These are phyloP conservation scores for Corymbia maculata DNA, from an alignment of 345 rosid species.

Conservation along the genomic window DNA sequence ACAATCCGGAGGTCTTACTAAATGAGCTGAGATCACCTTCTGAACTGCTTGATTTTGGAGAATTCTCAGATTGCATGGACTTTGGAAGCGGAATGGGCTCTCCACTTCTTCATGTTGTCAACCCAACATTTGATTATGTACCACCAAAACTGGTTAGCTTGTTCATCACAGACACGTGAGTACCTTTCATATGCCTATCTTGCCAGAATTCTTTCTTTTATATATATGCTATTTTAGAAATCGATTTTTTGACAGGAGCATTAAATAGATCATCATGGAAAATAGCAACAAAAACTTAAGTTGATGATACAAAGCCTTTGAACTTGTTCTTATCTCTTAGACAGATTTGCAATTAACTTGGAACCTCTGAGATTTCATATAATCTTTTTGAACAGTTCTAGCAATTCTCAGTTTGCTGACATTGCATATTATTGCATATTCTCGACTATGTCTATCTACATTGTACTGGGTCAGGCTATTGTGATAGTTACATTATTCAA, in stretches of 20 bases:
- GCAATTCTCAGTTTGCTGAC: neutral
- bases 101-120: conserved; percentile 85
- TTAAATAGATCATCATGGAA: neutral
- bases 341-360: neutral
- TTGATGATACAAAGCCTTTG: neutral
- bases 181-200: conserved; percentile 1
- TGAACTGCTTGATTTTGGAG: conserved; percentile 92
- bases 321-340: neutral
- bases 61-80: conserved; percentile 94
- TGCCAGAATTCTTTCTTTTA: neutral
- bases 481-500: neutral
- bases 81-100: conserved; percentile 56
- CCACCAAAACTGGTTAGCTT: conserved; percentile 97
- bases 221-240: neutral
- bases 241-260: neutral
- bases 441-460: neutral
- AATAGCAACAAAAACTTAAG: neutral
- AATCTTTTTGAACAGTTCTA: neutral
- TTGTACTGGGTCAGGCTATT: neutral
- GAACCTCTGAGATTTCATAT: neutral
- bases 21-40: conserved; percentile 97
- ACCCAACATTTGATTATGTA: conserved; percentile 91
- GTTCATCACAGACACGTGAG: conserved; percentile 97
- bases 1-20: conserved; percentile 86
- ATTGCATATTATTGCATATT: neutral